Conservation (phyloP, 352 stramenopile genomes). For the Halophytophthora polymorphica region DNA sequence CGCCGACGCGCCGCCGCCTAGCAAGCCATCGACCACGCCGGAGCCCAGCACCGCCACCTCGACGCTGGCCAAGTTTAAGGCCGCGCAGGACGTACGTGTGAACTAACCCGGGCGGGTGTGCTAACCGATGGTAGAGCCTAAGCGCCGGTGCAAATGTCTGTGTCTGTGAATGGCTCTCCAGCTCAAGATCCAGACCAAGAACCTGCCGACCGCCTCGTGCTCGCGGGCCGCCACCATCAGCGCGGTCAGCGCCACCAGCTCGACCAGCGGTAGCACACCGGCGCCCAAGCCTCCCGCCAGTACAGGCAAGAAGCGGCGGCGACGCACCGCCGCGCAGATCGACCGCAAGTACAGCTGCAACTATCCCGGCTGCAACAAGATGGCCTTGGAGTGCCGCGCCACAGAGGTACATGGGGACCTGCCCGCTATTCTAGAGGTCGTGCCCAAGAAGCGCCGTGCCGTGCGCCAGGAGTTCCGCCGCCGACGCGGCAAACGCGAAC, state of each 20-base stretch:
- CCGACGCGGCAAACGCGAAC: no score
- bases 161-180: conserved; percentile 15
- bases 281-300: conserved; percentile 30
- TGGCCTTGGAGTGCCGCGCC: conserved; percentile 7
- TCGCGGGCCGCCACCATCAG: conserved; percentile 9
- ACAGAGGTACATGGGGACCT: no score
- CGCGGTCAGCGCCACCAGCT: conserved; percentile 9
- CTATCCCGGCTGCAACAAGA: conserved; percentile 59
- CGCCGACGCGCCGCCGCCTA: no score
- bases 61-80: conserved; percentile 51
- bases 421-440: no score
- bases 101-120: background rate
- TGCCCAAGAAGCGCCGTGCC: no score
- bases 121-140: conserved; percentile 3
- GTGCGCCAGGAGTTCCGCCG: no score
- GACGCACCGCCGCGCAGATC: conserved; percentile 73
- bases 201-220: conserved; percentile 15
- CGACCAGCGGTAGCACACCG: conserved; percentile 17
- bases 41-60: conserved; percentile 10
- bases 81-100: conserved; percentile 43
- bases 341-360: conserved; percentile 77
- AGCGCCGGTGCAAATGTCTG: background rate
- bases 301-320: conserved; percentile 68
- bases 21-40: no score
- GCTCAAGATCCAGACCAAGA: conserved; percentile 58